Percentiles rank a stretch among this genome's conserved stretches.
Conservation (phyloP, 768 basidiomycete species). For the Podaxis sp. region DNA sequence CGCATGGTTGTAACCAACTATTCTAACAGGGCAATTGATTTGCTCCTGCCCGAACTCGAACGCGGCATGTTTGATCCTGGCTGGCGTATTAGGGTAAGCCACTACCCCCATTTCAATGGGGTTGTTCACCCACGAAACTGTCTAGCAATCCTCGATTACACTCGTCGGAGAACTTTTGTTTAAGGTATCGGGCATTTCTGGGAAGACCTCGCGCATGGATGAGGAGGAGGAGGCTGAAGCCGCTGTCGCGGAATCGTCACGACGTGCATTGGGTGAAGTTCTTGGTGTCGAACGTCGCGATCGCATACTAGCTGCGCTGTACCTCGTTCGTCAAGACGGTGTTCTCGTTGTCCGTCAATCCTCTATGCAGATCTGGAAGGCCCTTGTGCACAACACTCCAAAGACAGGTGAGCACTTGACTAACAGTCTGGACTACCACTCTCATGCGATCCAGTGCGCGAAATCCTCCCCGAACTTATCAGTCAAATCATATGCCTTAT, state of each 20-base stretch:
- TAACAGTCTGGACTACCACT: not conserved
- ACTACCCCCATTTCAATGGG: slow-evolving; percentile 9
- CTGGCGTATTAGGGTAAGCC: slow-evolving; percentile 89
- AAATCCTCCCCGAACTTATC: slow-evolving; percentile 85
- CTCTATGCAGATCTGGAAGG: slow-evolving; percentile 97
- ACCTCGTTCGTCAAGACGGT: slow-evolving; percentile 90
- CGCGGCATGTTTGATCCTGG: slow-evolving; percentile 90
- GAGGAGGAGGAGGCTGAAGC: slow-evolving; percentile 72
- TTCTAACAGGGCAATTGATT: slow-evolving; percentile 85
- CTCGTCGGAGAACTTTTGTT: slow-evolving; percentile 94
- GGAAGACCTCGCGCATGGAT: slow-evolving; percentile 73
- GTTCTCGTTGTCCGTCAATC: slow-evolving; percentile 87
- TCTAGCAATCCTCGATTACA: slow-evolving; percentile 89
- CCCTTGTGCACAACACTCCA: slow-evolving; percentile 91
- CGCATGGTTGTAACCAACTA: slow-evolving; percentile 97
- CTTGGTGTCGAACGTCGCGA: slow-evolving; percentile 87
- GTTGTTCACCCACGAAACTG: not conserved
- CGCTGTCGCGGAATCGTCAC: slow-evolving; percentile 71
- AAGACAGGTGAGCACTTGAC: slow-evolving; percentile 58
- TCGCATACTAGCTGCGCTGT: slow-evolving; percentile 85
- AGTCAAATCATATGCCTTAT: slow-evolving; percentile 73
- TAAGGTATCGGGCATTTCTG: slow-evolving; percentile 94
- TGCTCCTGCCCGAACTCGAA: slow-evolving; percentile 91
- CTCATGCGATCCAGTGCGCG: slow-evolving; percentile 54
- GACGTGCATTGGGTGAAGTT: slow-evolving; percentile 81